These are phyloP conservation scores for Monoraphidium neglectum DNA, from an alignment of 139 green algal genomes.

Conservation along the genomic window DNA sequence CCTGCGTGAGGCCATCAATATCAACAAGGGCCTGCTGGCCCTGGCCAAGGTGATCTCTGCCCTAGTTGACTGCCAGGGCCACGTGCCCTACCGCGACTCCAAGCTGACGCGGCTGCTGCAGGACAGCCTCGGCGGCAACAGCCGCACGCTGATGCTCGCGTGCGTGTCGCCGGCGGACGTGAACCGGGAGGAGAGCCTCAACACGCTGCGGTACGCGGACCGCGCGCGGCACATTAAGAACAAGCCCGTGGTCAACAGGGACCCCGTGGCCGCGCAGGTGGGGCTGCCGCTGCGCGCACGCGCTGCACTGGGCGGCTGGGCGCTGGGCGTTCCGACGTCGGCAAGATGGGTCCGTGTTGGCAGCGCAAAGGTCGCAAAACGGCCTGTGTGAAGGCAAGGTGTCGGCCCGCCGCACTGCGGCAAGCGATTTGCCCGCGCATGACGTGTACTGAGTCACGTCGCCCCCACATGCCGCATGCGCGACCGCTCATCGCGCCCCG, in stretches of 20 bases:
- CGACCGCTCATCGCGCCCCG: conserved; percentile 14
- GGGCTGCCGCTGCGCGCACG: conserved; percentile 27
- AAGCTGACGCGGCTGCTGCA: conserved; percentile 98
- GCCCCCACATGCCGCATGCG: too few relatives aligned
- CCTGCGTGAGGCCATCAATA: conserved; percentile 90
- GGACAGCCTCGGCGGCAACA: conserved; percentile 95
- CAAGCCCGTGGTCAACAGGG: conserved; percentile 92
- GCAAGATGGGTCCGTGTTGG: too few relatives aligned
- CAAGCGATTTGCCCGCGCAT: too few relatives aligned
- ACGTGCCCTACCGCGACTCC: conserved; percentile 80
- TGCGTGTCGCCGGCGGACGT: conserved; percentile 89
- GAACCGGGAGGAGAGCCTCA: conserved; percentile 89
- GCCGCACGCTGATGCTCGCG: conserved; percentile 94
- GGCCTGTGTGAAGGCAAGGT: too few relatives aligned
- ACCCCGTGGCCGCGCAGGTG: conserved; percentile 80
- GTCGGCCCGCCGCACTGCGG: too few relatives aligned
- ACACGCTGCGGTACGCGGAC: conserved; percentile 89
- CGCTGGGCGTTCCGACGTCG: neutral
- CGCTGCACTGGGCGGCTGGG: neutral
- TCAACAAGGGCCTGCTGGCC: conserved; percentile 94
- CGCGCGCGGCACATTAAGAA: conserved; percentile 94
- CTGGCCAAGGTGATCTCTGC: conserved; percentile 98
- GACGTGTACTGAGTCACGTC: too few relatives aligned
- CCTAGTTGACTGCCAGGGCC: conserved; percentile 82
- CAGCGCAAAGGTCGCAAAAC: neutral